These are phyloP conservation scores for Rhodotorula glutinis DNA, from an alignment of 1,284 basidiomycete genomes.

Conservation along the genomic window DNA sequence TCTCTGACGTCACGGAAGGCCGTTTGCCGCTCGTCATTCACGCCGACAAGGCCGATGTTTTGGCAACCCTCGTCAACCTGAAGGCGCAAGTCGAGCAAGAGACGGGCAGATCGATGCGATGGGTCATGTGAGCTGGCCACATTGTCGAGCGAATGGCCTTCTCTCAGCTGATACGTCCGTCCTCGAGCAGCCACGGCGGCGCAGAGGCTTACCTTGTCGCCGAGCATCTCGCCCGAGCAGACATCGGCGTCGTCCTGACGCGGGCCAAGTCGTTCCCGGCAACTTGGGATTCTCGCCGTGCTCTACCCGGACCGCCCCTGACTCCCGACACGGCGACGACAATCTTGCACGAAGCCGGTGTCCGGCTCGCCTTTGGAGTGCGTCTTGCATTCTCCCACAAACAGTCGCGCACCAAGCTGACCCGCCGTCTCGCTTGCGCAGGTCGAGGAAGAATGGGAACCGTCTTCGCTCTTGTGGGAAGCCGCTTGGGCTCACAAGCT, in stretches of 20 bases:
- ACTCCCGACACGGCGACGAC: conserved; percentile 63
- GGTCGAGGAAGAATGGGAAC: conserved; percentile 55
- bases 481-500: conserved; percentile 60
- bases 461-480: conserved; percentile 67
- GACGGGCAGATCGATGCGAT: conserved; percentile 53
- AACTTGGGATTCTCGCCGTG: conserved; percentile 66
- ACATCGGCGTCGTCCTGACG: conserved; percentile 70
- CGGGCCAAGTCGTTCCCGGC: conserved; percentile 61
- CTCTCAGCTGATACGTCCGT: conserved; percentile 32
- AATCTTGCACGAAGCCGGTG: conserved; percentile 62
- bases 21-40: conserved; percentile 65
- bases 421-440: background rate
- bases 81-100: conserved; percentile 68
- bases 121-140: conserved; percentile 53
- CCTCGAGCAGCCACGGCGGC: conserved; percentile 54
- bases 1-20: conserved; percentile 46
- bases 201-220: conserved; percentile 73
- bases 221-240: conserved; percentile 63
- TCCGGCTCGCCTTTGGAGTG: conserved; percentile 71
- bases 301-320: conserved; percentile 68
- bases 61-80: conserved; percentile 68
- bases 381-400: conserved; percentile 41
- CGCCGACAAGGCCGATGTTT: conserved; percentile 67
- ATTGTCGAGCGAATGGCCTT: background rate
- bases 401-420: no score